These are phyloP conservation scores for Sisymbrium irio DNA, from an alignment of 345 rosid species.

Conservation along the genomic window DNA sequence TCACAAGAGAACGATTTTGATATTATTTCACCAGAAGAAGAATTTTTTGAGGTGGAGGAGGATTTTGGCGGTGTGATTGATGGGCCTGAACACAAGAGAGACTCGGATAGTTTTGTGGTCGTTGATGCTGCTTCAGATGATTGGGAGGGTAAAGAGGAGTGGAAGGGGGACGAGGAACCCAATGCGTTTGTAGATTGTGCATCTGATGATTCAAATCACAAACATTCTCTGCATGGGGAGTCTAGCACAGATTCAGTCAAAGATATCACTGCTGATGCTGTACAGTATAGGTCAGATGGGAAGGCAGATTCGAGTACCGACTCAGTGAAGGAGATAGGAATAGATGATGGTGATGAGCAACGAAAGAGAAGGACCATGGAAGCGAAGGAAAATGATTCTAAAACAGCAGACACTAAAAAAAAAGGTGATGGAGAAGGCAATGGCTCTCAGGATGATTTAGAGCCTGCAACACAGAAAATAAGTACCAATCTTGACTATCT, in stretches of 20 bases:
- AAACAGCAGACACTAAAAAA: constrained; percentile 40
- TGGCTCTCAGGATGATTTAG: constrained; percentile 36
- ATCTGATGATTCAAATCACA: constrained; percentile 59
- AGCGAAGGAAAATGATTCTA: constrained; percentile 39
- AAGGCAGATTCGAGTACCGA: constrained; percentile 48
- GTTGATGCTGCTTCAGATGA: constrained; percentile 35
- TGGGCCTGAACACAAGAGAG: too few relatives aligned
- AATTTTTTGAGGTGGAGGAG: constrained; percentile 94
- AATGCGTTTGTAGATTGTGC: constrained; percentile 73
- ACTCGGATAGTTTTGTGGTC: constrained; percentile 39
- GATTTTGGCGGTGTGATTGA: constrained; percentile 58
- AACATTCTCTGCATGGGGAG: constrained; percentile 45
- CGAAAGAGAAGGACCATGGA: constrained; percentile 39
- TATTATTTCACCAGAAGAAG: constrained; percentile 66
- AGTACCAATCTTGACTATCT: constrained; percentile 17
- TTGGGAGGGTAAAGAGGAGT: constrained; percentile 19
- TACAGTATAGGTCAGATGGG: constrained; percentile 58
- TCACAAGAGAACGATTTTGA: constrained; percentile 59
- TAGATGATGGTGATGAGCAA: constrained; percentile 63
- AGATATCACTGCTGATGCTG: constrained; percentile 94
- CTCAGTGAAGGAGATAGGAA: constrained; percentile 77
- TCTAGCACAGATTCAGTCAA: constrained; percentile 60
- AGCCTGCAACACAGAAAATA: constrained; percentile 39
- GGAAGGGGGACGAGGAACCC: constrained; percentile 34
- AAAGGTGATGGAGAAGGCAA: constrained; percentile 43